Base-by-base conservation (phyloP, 1,284 basidiomycete genomes). In the Melampsora americana region DNA sequence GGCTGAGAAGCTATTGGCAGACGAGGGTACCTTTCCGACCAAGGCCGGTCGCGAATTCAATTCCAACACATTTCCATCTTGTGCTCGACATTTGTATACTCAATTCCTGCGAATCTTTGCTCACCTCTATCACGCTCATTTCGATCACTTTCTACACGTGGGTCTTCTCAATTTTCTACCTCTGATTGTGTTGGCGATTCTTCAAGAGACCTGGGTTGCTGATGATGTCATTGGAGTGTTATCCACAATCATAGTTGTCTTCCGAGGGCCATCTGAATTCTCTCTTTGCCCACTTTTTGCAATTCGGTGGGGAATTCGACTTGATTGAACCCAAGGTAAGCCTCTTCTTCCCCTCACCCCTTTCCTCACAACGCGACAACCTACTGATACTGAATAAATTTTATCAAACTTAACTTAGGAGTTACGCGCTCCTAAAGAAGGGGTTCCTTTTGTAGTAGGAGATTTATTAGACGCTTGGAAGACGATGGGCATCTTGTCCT, bases 21-120 rank as follows among this genome's bases (percentile, higher is more conserved):
- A 98, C 84, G 94, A 97, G 81, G 88, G 85, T 77, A 89, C 91
- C 35, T 99, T 99, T 85, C 95, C 95, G 1, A 97, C 95, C 9
- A 97, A 96, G 85, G 91, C 92, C 61, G 91, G 93, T 91, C 82
- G 73, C n/a, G 73, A 75, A 68, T 75, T 75, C 59, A 75, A 75
- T 50, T 66, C 73, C 1, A 68, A 50, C 73, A 75, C 56, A 12
- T 75, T 75, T 59, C 73, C 73, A 9, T 68, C 73, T 18, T 75
- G 53, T 44, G 73, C 73, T 26, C 48, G 73, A 1, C 73, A 68
- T 39, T 28, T 75, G 20, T 75, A 75, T 32, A 75, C 73, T 18
- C 73, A 75, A 42, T 75, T 75, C 56, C 46, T 75, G 18, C 32
- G 73, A 32, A 75, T 75, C 65, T 75, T 75, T 67, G 73, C 73